Conservation (phyloP, 73 alveolate species). For the Tetrahymena elliotti region DNA sequence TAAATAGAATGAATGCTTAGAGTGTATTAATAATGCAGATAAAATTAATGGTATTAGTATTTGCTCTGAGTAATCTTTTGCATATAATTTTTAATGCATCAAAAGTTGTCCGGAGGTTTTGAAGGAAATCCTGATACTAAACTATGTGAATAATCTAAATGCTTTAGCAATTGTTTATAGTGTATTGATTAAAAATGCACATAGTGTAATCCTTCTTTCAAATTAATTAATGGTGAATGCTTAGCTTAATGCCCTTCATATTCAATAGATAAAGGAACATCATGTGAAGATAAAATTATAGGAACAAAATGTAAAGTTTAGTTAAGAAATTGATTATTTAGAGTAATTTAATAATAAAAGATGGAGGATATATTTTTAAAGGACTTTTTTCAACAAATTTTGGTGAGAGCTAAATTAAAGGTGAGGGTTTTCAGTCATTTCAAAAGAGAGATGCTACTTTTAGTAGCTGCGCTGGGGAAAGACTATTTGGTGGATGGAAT, state of each 20-base stretch:
- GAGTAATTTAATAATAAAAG: background rate
- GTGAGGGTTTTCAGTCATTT: background rate
- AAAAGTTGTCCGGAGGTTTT: background rate
- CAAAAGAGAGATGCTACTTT: background rate
- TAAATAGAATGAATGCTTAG: background rate
- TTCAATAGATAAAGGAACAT: background rate
- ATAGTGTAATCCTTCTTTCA: background rate
- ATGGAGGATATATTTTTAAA: background rate
- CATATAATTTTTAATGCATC: background rate
- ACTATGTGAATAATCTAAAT: background rate
- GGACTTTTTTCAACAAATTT: background rate
- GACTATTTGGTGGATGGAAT: background rate
- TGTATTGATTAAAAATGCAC: background rate
- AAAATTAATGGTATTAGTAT: background rate
- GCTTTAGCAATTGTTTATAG: background rate
- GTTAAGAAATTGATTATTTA: background rate
- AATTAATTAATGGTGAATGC: background rate
- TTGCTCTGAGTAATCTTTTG: background rate
- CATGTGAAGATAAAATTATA: background rate
- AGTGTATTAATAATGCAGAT: background rate
- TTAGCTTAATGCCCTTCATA: background rate
- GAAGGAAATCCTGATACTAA: background rate
- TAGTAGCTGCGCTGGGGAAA: background rate
- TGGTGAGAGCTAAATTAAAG: background rate
- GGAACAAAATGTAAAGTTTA: background rate